These are phyloP conservation scores for Parsonsia alboflavescens DNA, from an alignment of 257 asterid genomes.

Conservation along the genomic window DNA sequence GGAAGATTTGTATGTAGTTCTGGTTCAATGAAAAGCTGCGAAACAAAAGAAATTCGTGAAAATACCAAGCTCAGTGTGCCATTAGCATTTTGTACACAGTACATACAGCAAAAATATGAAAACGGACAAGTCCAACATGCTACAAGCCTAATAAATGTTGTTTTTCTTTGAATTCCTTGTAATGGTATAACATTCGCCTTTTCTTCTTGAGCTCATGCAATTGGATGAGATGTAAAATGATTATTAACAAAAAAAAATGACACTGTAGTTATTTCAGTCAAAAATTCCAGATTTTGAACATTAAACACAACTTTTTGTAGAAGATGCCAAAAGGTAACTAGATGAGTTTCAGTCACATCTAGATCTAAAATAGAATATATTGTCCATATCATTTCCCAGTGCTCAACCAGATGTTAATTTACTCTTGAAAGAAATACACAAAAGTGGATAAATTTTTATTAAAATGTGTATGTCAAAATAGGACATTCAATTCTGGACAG, in stretches of 20 bases:
- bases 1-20: slow-evolving; percentile 69
- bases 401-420: too few relatives aligned
- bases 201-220: too few relatives aligned
- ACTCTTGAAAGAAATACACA: neutral
- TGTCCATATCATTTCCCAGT: too few relatives aligned
- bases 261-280: neutral
- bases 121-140: neutral
- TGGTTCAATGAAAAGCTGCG: slow-evolving; percentile 82
- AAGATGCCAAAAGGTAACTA: neutral
- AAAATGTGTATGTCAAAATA: too few relatives aligned
- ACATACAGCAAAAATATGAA: neutral
- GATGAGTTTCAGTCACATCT: neutral
- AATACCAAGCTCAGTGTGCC: neutral
- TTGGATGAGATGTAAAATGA: too few relatives aligned
- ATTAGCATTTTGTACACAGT: neutral
- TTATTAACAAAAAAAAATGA: neutral
- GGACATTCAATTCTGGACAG: too few relatives aligned
- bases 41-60: slow-evolving; percentile 6
- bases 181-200: neutral
- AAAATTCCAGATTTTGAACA: neutral
- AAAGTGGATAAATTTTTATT: too few relatives aligned
- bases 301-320: neutral
- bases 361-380: too few relatives aligned
- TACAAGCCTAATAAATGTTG: neutral
- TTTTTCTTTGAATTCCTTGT: neutral